Base-by-base conservation (phyloP, 2,329 filamentous ascomycete genomes). In the Tolypocladium guangdongense region DNA sequence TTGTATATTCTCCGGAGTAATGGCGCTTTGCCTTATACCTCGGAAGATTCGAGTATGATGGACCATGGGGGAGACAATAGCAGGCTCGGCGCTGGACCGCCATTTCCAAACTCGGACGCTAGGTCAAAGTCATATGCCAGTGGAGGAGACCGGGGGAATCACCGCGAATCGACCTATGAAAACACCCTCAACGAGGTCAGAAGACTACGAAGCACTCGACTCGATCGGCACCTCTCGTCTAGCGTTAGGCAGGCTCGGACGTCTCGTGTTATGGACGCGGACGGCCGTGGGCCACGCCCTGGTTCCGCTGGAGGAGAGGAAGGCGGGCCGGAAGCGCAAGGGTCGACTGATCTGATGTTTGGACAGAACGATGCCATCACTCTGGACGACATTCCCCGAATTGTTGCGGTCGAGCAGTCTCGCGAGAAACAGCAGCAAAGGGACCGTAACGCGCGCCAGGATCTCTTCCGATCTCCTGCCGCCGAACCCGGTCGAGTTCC, bases 101-200 rank as follows among this genome's bases (percentile, higher is more conserved):
- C 70, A 67, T 51, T 71, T 69, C 70, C 86, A 30, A 77, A 78
- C 51, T 77, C 83, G 8, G 86, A 88, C 58, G 82, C 80, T 20
- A 79, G 88, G 53, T 90, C 90, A 20, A 88, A 86, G 62, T 89
- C 86, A 2, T 86, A 86, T 66, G 81, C 81, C 46, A 86, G 83
- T 27, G 80, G 57, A 70, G 77, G 54, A 50, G 68, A 66, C 46
- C 69, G 60, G 53, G 83, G 85, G 50, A 55, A 45, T 55, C 78
- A 79, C 56, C 80, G 83, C 59, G 81, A 84, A 62, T 89, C 87
- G 51, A 90, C 88, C 32, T 93, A 97, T 66, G 92, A 97, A 73
- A 95, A 91, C 71, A 96, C 92, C 48, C 84, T 99, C 60, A 95
- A 93, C 60, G 93, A 99, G 70, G 93, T 99, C 66, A 86, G 90